Evolutionary conservation across 768 basidiomycete species (phyloP).

Genomic region (Boletus subparvulus): DNA sequence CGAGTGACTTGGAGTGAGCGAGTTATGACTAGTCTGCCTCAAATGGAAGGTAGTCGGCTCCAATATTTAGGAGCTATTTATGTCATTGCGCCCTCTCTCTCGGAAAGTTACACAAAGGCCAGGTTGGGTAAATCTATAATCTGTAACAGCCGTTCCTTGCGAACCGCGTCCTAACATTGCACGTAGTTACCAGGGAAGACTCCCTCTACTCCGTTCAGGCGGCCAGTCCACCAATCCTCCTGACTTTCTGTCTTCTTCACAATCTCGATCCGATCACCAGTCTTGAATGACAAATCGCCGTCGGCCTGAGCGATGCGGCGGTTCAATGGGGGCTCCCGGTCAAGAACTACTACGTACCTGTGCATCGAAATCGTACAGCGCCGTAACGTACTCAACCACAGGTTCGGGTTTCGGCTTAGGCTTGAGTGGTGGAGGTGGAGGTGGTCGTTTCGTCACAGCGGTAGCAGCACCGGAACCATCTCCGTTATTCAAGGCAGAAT

Average conservation of each 20-base stretch:
- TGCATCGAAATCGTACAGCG: conserved; percentile 92
- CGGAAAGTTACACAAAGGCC: not conserved
- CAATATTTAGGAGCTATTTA: conserved; percentile 19
- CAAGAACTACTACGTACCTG: conserved; percentile 50
- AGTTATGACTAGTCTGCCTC: not conserved
- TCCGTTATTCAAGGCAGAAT: conserved; percentile 21
- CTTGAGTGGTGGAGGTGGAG: conserved; percentile 90
- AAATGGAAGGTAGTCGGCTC: conserved; percentile 5
- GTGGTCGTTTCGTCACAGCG: conserved; percentile 65
- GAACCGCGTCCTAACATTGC: conserved; percentile 16
- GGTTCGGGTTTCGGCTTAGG: conserved; percentile 76
- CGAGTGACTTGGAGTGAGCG: not conserved
- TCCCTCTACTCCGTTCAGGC: conserved; percentile 76
- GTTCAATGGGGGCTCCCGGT: not conserved
- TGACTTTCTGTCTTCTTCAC: conserved; percentile 76
- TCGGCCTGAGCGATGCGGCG: conserved; percentile 56
- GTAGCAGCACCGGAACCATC: conserved; percentile 31
- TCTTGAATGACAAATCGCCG: conserved; percentile 87
- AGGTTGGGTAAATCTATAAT: not conserved
- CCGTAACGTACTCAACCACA: conserved; percentile 75
- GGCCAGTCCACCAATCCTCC: conserved; percentile 99
- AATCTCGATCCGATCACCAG: conserved; percentile 89
- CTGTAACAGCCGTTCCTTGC: not conserved
- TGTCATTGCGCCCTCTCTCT: not conserved
- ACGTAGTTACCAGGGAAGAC: conserved; percentile 79